Evolutionary conservation across 1,284 basidiomycete species (phyloP), one percentile per base, ranked within the genome.

Genomic region (Malassezia dermatis): DNA sequence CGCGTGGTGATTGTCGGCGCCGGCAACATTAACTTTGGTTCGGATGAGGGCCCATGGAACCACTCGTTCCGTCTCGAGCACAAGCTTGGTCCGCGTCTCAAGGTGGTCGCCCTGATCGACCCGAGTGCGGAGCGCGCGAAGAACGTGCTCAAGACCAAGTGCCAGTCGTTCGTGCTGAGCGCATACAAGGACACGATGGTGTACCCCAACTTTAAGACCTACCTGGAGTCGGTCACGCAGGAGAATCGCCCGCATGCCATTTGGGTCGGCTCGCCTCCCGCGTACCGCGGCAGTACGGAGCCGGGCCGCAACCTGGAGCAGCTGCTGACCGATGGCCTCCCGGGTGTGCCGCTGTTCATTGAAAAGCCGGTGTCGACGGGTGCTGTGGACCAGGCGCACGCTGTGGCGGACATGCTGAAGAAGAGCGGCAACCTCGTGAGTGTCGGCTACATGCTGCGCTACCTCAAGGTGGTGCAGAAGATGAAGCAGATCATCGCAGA

Each of bases 291-390:
- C 28, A 58, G 61, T 23, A 62, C 66, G 51, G 55, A 64, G 53
- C 54, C 61, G 2, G 88, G 88, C 42, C 83, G 85, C 54, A 88
- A 96, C 76, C 81, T 96, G 61, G 93, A 98, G 78, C 77, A 86
- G 62, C 85, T 89, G 77, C 84, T 96, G 66, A 78, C 95, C 75
- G 85, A 89, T 73, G 77, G 84, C 67, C 93, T 96, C 80, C 69
- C 68, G n/a, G 61, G 69, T 17, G 60, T 65, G 7, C 85, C 87
- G n/a, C 81, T 93, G 77, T 94, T 94, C 75, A 81, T 96, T 63
- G 91, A 96, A 78, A 96, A 95, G 79, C 90, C 90, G 27, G 81
- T 93, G 61, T 84, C 89, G 24, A 90, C 89, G 28, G 89, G 89
- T 28, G 82, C 86, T 10, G 80, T 78, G 48, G 78, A 71, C 21